Evolutionary conservation across 805 yeast species (phyloP), one percentile per base, ranked within the genome.

Genomic region (Wickerhamomyces xylosicus): DNA sequence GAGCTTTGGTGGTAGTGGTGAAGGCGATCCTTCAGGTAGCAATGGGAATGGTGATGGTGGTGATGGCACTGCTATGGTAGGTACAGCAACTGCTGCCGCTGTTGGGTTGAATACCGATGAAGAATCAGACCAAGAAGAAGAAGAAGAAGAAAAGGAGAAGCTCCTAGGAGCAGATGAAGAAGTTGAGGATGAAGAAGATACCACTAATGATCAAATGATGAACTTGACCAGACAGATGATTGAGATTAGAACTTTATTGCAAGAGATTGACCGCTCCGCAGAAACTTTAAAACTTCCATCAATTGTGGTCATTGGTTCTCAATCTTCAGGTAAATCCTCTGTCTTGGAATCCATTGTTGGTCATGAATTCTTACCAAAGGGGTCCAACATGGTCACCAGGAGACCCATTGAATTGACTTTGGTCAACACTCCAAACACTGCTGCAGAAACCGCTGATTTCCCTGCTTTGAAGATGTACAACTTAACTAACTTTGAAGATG

Each of bases 361-460:
- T n/a, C 95, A 85, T 50, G 97, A 92, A 57, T 92, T 92, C 49
- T 64, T 92, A 41, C 99, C 99, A 28, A 92, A 92, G 59, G 99
- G 99, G 25, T 76, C 85, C 33, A 92, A 94, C 56, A 94, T 92
- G 98, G 98, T 94, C 27, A 92, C 99, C 0, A 75, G 97, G 58
- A 73, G 98, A 50, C 99, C 99, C 2, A 90, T 92, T 35, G 99
- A 92, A 62, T 69, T 92, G 47, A 94, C 98, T 0, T 67, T 92
- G 36, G 80, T 92, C 8, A 89, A 92, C 55, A 77, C 95, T 3
- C 89, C 94, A n/a, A 69, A 69, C 33, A 58, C 77, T 1, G 86
- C 87, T 2, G 81, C 89, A 6, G 95, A 85, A 47, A 75, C 78
- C 25, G 96, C 97, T 2, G 97, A 90, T 57, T 90, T 92, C 53